Conservation (phyloP, 768 basidiomycete genomes). For the Agrocybe chaxingu region DNA sequence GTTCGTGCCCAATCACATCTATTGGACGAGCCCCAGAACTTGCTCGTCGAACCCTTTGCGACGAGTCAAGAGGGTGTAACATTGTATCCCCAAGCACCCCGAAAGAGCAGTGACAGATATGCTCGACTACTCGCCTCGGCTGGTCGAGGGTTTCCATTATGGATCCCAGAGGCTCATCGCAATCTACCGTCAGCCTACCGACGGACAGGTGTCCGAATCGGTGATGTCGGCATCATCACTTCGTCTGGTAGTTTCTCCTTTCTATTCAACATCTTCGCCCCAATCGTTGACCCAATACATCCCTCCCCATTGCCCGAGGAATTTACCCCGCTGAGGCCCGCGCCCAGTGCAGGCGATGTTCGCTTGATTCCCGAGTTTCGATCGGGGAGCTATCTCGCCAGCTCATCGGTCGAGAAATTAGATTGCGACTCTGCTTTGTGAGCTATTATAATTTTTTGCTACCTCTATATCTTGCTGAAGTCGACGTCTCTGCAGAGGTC, state of each 20-base stretch:
- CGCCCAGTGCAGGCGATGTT: not conserved
- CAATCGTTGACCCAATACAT: slow-evolving; percentile 11
- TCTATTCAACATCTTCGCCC: slow-evolving; percentile 14
- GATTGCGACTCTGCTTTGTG: not conserved
- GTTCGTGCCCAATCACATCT: too few relatives aligned
- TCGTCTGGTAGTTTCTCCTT: slow-evolving; percentile 9
- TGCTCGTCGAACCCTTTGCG: too few relatives aligned
- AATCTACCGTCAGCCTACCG: slow-evolving; percentile 8
- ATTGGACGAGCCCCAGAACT: too few relatives aligned
- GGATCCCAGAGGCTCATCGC: slow-evolving; percentile 8
- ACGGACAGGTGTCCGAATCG: slow-evolving; percentile 10
- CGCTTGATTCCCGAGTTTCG: slow-evolving; percentile 4
- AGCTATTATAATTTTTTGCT: not conserved
- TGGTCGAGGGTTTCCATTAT: slow-evolving; percentile 11
- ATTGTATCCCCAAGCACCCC: not conserved
- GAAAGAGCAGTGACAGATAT: slow-evolving; percentile 7
- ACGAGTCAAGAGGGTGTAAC: too few relatives aligned
- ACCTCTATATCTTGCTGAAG: too few relatives aligned
- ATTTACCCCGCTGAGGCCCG: slow-evolving; percentile 7
- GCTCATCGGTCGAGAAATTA: slow-evolving; percentile 1
- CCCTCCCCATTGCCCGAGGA: not conserved
- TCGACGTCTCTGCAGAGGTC: not conserved
- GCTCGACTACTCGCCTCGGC: slow-evolving; percentile 8
- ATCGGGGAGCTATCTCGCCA: slow-evolving; percentile 6
- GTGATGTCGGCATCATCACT: slow-evolving; percentile 14